Conservation (phyloP, 1,284 basidiomycete species). For the Peniophora sp. region DNA sequence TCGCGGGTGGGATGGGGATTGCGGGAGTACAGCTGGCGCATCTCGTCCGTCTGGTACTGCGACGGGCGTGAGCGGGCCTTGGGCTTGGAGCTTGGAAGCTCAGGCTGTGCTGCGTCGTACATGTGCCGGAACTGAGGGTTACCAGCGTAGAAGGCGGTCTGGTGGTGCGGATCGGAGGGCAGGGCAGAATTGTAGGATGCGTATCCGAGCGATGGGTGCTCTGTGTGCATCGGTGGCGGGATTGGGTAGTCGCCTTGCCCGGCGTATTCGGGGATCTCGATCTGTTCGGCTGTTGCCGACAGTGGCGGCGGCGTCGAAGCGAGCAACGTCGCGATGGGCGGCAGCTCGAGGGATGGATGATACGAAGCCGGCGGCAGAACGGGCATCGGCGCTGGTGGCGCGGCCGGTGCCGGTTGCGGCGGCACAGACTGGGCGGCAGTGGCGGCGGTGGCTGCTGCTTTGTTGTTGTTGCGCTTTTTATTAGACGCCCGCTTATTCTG, state of each 20-base stretch:
- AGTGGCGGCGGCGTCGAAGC: constrained; percentile 22
- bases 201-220: not conserved
- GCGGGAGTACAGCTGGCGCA: constrained; percentile 51
- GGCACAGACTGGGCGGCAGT: constrained; percentile 8
- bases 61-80: constrained; percentile 57
- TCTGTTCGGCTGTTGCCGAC: constrained; percentile 21
- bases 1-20: constrained; percentile 62
- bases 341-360: constrained; percentile 38
- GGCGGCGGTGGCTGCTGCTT: constrained; percentile 7
- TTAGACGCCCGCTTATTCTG: constrained; percentile 77
- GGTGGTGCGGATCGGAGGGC: constrained; percentile 16
- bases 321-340: constrained; percentile 24
- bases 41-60: constrained; percentile 55
- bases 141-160: constrained; percentile 35
- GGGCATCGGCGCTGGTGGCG: constrained; percentile 1
- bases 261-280: constrained; percentile 30
- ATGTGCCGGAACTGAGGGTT: constrained; percentile 39
- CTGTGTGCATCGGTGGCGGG: constrained; percentile 5
- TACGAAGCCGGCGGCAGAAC: constrained; percentile 9
- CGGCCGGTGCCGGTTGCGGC: too few relatives aligned
- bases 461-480: constrained; percentile 49
- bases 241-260: constrained; percentile 24
- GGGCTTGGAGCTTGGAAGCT: constrained; percentile 33
- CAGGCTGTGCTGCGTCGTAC: constrained; percentile 24
- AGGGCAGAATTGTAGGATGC: constrained; percentile 8